Evolutionary conservation across 768 basidiomycete genomes (phyloP).

Genomic region (Rhodosporidiobolus sp.): DNA sequence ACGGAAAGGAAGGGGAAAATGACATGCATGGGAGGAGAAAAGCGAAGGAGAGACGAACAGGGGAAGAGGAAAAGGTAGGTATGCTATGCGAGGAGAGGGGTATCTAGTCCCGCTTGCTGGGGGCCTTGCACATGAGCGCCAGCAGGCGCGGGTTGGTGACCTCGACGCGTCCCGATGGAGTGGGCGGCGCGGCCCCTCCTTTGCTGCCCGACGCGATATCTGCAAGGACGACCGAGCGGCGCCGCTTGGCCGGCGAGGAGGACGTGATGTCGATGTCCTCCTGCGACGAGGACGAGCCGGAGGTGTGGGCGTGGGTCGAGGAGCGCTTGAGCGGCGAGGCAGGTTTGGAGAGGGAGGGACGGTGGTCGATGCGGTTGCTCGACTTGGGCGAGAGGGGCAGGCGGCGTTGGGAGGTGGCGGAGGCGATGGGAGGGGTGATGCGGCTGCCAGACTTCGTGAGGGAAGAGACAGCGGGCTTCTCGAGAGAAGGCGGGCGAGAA

Average conservation of each 20-base stretch:
- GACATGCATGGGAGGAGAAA: background rate
- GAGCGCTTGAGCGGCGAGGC: background rate
- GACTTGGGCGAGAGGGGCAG: slow-evolving; percentile 16
- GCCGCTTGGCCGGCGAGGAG: background rate
- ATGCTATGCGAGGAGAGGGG: background rate
- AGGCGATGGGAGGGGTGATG: background rate
- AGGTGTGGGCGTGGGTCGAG: no score
- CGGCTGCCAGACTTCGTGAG: background rate
- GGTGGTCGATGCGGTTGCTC: background rate
- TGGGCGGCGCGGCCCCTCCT: background rate
- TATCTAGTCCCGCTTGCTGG: background rate
- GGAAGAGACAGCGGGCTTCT: background rate
- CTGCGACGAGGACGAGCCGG: background rate
- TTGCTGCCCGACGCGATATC: background rate
- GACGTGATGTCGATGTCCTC: background rate
- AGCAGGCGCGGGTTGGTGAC: slow-evolving; percentile 30
- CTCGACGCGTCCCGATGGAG: slow-evolving; percentile 6
- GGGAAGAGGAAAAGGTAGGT: background rate
- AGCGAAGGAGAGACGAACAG: background rate
- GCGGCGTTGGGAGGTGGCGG: background rate
- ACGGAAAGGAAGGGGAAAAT: background rate
- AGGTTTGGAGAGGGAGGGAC: background rate
- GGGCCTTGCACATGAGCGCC: slow-evolving; percentile 14
- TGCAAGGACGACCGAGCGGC: background rate
- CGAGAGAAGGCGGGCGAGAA: slow-evolving; percentile 3